A percentile compares a stretch with the other conserved stretches of the same genome.
These are phyloP conservation scores for Debaryomyces sp. DNA, from an alignment of 1,139 yeast genomes.

Conservation along the genomic window DNA sequence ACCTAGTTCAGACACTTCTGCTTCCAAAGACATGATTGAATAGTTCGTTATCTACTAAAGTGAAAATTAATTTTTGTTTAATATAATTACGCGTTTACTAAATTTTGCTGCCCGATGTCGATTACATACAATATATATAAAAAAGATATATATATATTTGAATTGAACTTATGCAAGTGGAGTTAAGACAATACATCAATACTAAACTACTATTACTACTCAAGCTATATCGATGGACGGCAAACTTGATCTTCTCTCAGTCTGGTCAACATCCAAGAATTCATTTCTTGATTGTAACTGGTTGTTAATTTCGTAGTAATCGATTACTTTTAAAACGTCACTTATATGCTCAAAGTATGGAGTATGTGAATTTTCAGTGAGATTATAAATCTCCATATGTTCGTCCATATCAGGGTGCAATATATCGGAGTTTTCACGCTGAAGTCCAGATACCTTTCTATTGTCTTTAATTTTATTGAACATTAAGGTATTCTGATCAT, in stretches of 20 bases:
- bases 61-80: neutral
- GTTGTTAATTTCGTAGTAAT: constrained; percentile 30
- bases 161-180: neutral
- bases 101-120: neutral
- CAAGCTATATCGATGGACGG: constrained; percentile 1
- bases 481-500: constrained; percentile 21
- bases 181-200: neutral
- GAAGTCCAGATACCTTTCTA: constrained; percentile 1
- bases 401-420: constrained; percentile 12
- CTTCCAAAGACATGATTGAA: constrained; percentile 8
- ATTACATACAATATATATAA: neutral
- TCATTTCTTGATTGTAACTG: constrained; percentile 1
- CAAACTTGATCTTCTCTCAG: constrained; percentile 9
- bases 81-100: neutral
- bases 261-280: constrained; percentile 7
- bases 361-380: constrained; percentile 28
- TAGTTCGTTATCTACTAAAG: neutral
- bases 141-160: neutral
- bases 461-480: constrained; percentile 6
- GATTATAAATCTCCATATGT: constrained; percentile 21
- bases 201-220: neutral
- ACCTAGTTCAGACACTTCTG: neutral
- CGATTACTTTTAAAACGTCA: constrained; percentile 46
- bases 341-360: constrained; percentile 47
- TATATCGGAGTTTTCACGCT: constrained; percentile 1